phyloP scores from a whole-genome alignment of 352 stramenopile species.

The Phytophthora pini region DNA sequence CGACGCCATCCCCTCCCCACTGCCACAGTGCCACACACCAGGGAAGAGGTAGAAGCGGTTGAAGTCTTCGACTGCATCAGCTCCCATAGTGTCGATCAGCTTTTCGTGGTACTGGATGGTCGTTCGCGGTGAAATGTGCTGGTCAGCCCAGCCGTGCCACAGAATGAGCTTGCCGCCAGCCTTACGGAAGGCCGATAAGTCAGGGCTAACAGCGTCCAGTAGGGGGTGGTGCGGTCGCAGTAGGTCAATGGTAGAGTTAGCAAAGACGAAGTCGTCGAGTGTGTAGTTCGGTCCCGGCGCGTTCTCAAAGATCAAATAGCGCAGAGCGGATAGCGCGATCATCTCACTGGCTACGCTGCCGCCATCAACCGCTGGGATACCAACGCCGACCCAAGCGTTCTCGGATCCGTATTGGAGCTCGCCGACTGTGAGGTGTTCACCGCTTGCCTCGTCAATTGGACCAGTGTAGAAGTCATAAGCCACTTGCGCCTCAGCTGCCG shows the following conservation, averaged over 20 bases:
- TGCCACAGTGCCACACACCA: conserved; percentile 46
- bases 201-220: conserved; percentile 36
- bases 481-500: conserved; percentile 5
- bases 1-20: conserved; percentile 42
- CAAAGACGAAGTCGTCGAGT: conserved; percentile 41
- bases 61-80: conserved; percentile 30
- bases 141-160: conserved; percentile 46
- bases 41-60: conserved; percentile 50
- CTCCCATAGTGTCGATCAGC: conserved; percentile 37
- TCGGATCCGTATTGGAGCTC: conserved; percentile 43
- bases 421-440: conserved; percentile 41
- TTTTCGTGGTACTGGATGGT: conserved; percentile 49
- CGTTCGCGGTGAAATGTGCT: conserved; percentile 48
- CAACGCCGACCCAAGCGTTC: conserved; percentile 39
- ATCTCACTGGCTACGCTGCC: conserved; percentile 30
- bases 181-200: conserved; percentile 35
- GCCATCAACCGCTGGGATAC: conserved; percentile 26
- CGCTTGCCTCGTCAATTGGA: conserved; percentile 28
- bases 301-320: conserved; percentile 41
- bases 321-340: conserved; percentile 37
- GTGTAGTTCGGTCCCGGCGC: conserved; percentile 33
- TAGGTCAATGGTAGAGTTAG: conserved; percentile 39
- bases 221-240: conserved; percentile 39
- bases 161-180: conserved; percentile 47
- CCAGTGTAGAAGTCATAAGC: conserved; percentile 41